phyloP scores from a whole-genome alignment of 202 grass and related monocot genomes.

The Hordeum pubiflorum region DNA sequence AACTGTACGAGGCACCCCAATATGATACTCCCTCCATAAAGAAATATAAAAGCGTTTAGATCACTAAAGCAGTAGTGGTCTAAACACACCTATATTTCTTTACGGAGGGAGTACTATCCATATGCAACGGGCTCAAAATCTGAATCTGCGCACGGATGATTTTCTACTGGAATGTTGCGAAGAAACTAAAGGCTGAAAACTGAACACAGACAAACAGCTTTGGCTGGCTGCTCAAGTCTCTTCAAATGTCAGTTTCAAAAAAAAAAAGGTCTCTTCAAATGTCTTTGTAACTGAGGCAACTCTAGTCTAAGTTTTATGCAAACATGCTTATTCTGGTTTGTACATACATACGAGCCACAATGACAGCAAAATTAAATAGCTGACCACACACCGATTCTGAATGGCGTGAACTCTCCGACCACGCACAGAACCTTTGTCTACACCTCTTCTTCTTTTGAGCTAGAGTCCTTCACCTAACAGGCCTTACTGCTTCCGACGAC shows the following conservation, averaged over 20 bases:
- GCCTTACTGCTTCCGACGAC: conserved; percentile 26
- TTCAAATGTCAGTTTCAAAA: background rate
- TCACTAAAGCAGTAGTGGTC: too few relatives aligned
- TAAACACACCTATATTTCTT: too few relatives aligned
- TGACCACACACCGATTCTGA: conserved; percentile 18
- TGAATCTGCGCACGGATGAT: background rate
- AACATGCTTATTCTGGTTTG: conserved; percentile 32
- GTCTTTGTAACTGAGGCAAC: background rate
- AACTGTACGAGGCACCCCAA: too few relatives aligned
- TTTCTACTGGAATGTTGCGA: background rate
- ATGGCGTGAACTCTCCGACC: conserved; percentile 27
- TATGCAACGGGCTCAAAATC: background rate
- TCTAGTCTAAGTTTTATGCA: conserved; percentile 19
- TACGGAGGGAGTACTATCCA: background rate
- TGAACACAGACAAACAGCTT: background rate
- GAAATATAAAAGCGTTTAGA: too few relatives aligned
- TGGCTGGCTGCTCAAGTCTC: background rate
- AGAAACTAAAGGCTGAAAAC: background rate
- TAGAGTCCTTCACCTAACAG: conserved; percentile 16
- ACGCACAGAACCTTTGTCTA: conserved; percentile 31
- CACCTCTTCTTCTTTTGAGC: background rate
- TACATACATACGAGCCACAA: conserved; percentile 24
- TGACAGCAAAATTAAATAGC: conserved; percentile 26
- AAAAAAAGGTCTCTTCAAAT: background rate
- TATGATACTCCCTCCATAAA: too few relatives aligned